These are phyloP conservation scores for Dactylellina drechsleri DNA, from an alignment of 2,329 filamentous ascomycete genomes.

Conservation along the genomic window DNA sequence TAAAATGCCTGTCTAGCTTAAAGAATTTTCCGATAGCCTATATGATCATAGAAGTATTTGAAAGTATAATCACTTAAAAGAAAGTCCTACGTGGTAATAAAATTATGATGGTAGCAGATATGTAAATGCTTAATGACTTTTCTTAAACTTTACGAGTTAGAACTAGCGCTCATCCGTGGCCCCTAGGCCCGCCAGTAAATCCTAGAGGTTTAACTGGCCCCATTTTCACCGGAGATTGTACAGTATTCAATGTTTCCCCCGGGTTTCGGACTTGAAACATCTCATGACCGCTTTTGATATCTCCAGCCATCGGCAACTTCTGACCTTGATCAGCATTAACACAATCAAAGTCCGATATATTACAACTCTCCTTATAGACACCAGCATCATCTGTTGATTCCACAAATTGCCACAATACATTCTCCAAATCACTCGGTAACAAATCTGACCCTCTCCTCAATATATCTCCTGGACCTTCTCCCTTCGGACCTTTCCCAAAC, in stretches of 20 bases:
- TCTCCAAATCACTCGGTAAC: conserved; percentile 18
- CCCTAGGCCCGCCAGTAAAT: conserved; percentile 11
- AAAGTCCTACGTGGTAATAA: too few species aligned
- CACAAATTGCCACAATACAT: conserved; percentile 26
- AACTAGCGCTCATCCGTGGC: conserved; percentile 14
- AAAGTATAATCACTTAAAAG: too few species aligned
- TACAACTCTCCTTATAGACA: conserved; percentile 18
- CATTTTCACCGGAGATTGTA: neutral
- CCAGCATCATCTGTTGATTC: conserved; percentile 1
- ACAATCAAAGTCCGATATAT: conserved; percentile 37
- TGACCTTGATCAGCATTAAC: neutral
- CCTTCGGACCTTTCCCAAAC: neutral
- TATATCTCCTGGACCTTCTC: neutral
- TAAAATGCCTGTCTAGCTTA: too few species aligned
- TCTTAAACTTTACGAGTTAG: neutral
- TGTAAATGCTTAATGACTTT: too few species aligned
- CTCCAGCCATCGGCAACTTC: conserved; percentile 12
- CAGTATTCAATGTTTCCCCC: conserved; percentile 1
- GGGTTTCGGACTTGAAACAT: conserved; percentile 39
- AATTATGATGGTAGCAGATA: too few species aligned
- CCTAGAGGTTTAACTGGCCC: neutral
- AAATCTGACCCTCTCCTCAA: conserved; percentile 28
- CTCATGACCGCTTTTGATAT: neutral
- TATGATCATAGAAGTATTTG: neutral
- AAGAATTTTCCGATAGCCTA: too few species aligned